Conservation (phyloP, 2,329 filamentous ascomycete species). For the Penicillium sp. region DNA sequence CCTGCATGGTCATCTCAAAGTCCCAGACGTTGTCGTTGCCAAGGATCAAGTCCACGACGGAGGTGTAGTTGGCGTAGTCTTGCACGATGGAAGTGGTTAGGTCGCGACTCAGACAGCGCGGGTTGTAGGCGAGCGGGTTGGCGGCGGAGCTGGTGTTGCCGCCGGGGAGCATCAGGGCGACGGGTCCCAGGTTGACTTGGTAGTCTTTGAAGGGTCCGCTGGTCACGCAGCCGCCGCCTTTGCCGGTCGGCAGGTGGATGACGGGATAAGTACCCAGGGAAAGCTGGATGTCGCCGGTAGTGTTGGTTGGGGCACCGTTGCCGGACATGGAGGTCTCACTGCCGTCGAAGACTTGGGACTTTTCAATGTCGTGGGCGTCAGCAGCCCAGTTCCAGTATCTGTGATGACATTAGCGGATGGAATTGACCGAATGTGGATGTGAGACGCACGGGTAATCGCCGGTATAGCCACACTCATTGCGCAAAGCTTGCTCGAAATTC, state of each 20-base stretch:
- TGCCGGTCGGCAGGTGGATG: constrained; percentile 45
- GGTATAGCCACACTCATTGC: constrained; percentile 42
- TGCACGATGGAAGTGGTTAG: constrained; percentile 23
- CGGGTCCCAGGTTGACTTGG: constrained; percentile 31
- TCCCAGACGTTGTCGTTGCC: constrained; percentile 27
- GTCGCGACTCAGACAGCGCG: constrained; percentile 32
- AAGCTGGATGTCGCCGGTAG: constrained; percentile 25
- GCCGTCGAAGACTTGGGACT: constrained; percentile 55
- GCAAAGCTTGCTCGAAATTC: constrained; percentile 35
- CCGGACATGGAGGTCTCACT: constrained; percentile 49
- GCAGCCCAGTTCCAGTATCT: constrained; percentile 52
- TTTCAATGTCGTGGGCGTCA: constrained; percentile 38
- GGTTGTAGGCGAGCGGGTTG: constrained; percentile 32
- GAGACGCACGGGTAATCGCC: constrained; percentile 33
- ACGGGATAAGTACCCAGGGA: constrained; percentile 28
- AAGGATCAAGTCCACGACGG: constrained; percentile 24
- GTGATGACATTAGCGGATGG: not conserved
- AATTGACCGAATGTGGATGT: not conserved
- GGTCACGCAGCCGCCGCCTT: constrained; percentile 40
- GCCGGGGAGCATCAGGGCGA: constrained; percentile 15
- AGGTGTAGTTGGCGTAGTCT: constrained; percentile 25
- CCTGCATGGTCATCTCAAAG: constrained; percentile 44
- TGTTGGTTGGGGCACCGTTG: constrained; percentile 42
- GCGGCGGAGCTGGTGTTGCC: constrained; percentile 2
- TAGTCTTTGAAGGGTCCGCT: constrained; percentile 40